A percentile compares a stretch with the other conserved stretches of the same genome.
phyloP scores from a whole-genome alignment of 768 basidiomycete species.

The Serendipita sp. region DNA sequence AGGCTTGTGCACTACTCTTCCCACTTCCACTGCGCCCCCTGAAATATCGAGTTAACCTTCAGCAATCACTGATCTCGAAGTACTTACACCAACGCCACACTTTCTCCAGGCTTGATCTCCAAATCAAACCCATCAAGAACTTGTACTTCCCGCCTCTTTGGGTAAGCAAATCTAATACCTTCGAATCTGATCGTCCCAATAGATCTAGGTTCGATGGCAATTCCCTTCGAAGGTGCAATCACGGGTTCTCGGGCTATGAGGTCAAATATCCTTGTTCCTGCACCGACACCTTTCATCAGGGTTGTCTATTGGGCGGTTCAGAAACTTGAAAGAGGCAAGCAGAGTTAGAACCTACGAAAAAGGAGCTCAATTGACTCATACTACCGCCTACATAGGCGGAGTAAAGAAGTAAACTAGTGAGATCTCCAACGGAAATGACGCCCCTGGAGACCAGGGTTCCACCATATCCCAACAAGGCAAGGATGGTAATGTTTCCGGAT shows the following conservation, averaged over 20 bases:
- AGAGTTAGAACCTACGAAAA: slow-evolving; percentile 22
- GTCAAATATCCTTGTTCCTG: slow-evolving; percentile 86
- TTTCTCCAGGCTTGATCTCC: slow-evolving; percentile 67
- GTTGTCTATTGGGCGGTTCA: slow-evolving; percentile 40
- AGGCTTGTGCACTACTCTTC: slow-evolving; percentile 80
- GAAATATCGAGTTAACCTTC: slow-evolving; percentile 5
- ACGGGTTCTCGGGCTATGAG: slow-evolving; percentile 67
- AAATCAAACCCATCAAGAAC: slow-evolving; percentile 75
- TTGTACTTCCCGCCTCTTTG: slow-evolving; percentile 62
- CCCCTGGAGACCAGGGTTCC: slow-evolving; percentile 82
- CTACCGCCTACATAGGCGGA: slow-evolving; percentile 4
- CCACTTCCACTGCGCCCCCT: slow-evolving; percentile 90
- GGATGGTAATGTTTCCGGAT: slow-evolving; percentile 84
- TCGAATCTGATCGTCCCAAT: slow-evolving; percentile 69
- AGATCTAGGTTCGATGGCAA: slow-evolving; percentile 34
- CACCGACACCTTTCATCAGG: slow-evolving; percentile 93
- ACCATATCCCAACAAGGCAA: slow-evolving; percentile 83
- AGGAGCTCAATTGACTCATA: slow-evolving; percentile 18
- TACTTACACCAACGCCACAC: slow-evolving; percentile 80
- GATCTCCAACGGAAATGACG: slow-evolving; percentile 78
- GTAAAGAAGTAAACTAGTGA: slow-evolving; percentile 47
- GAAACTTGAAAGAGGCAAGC: slow-evolving; percentile 11
- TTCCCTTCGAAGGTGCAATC: slow-evolving; percentile 50
- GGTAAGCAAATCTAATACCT: slow-evolving; percentile 76
- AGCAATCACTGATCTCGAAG: not conserved